phyloP scores from a whole-genome alignment of 2,329 filamentous ascomycete genomes.

The Ampelomyces quisqualis region DNA sequence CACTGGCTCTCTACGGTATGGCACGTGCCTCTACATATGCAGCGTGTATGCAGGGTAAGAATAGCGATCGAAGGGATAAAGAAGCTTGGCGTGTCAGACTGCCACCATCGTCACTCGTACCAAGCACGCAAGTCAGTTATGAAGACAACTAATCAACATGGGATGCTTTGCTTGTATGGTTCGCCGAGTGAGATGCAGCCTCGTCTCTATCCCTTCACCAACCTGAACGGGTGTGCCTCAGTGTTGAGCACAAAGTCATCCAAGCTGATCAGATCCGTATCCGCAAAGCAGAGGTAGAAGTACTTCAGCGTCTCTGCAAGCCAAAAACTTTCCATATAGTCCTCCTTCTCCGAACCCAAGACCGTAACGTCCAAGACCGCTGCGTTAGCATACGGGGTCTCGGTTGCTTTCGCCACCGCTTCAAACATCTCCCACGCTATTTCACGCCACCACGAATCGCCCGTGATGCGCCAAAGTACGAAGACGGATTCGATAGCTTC shows the following conservation, averaged over 20 bases:
- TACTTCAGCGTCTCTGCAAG: slow-evolving; percentile 53
- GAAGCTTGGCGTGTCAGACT: too few species aligned
- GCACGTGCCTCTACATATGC: too few species aligned
- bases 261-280: slow-evolving; percentile 46
- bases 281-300: slow-evolving; percentile 50
- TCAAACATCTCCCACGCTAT: slow-evolving; percentile 51
- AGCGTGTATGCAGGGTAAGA: too few species aligned
- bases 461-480: slow-evolving; percentile 59
- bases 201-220: not conserved
- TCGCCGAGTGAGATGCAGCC: not conserved
- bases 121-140: too few species aligned
- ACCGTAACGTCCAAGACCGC: slow-evolving; percentile 47
- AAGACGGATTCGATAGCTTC: slow-evolving; percentile 62
- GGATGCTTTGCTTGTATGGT: too few species aligned
- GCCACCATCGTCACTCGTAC: too few species aligned
- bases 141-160: too few species aligned
- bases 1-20: too few species aligned
- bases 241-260: slow-evolving; percentile 54
- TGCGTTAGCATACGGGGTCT: slow-evolving; percentile 46
- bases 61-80: too few species aligned
- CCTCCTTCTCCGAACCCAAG: slow-evolving; percentile 32
- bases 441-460: slow-evolving; percentile 47
- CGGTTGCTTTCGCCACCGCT: slow-evolving; percentile 44
- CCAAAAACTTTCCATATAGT: slow-evolving; percentile 54
- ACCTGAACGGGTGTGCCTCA: slow-evolving; percentile 50